Conservation (phyloP, 2,329 filamentous ascomycete species). For the Emericellopsis cladophorae region DNA sequence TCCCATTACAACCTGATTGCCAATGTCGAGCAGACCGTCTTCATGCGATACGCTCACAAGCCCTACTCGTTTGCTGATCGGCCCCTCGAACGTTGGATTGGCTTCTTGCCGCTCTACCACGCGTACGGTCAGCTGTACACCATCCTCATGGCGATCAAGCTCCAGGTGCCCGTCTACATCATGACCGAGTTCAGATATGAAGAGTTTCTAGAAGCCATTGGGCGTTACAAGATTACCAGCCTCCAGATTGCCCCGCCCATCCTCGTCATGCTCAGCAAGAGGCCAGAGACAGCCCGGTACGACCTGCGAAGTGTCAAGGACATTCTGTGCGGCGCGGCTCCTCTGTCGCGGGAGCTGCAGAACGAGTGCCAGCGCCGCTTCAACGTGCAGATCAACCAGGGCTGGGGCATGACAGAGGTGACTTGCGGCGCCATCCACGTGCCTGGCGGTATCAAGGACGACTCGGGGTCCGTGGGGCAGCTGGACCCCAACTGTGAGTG, state of each 20-base stretch:
- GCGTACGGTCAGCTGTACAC: slow-evolving; percentile 43
- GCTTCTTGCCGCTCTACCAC: slow-evolving; percentile 56
- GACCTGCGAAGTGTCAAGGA: slow-evolving; percentile 36
- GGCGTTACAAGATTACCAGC: slow-evolving; percentile 38
- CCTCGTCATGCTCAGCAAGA: slow-evolving; percentile 45
- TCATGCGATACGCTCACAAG: slow-evolving; percentile 25
- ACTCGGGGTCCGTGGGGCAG: slow-evolving; percentile 35
- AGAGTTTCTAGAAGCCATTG: slow-evolving; percentile 35
- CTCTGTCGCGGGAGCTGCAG: slow-evolving; percentile 26
- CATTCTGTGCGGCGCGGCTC: slow-evolving; percentile 40
- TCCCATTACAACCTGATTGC: slow-evolving; percentile 35
- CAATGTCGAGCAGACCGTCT: slow-evolving; percentile 35
- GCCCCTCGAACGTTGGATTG: slow-evolving; percentile 34
- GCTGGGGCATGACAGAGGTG: slow-evolving; percentile 50
- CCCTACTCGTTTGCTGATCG: slow-evolving; percentile 19
- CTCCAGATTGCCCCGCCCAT: slow-evolving; percentile 45
- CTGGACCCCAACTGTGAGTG: slow-evolving; percentile 40
- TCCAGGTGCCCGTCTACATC: slow-evolving; percentile 35
- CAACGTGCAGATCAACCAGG: slow-evolving; percentile 30
- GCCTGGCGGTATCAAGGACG: slow-evolving; percentile 18
- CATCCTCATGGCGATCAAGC: slow-evolving; percentile 30
- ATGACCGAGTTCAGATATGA: slow-evolving; percentile 44
- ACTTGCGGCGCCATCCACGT: slow-evolving; percentile 28
- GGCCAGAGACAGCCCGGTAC: slow-evolving; percentile 35
- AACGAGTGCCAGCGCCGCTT: slow-evolving; percentile 31